Evolutionary conservation across 352 stramenopile species (phyloP), one percentile per base, ranked within the genome.

Genomic region (Globisporangium camurandrum): DNA sequence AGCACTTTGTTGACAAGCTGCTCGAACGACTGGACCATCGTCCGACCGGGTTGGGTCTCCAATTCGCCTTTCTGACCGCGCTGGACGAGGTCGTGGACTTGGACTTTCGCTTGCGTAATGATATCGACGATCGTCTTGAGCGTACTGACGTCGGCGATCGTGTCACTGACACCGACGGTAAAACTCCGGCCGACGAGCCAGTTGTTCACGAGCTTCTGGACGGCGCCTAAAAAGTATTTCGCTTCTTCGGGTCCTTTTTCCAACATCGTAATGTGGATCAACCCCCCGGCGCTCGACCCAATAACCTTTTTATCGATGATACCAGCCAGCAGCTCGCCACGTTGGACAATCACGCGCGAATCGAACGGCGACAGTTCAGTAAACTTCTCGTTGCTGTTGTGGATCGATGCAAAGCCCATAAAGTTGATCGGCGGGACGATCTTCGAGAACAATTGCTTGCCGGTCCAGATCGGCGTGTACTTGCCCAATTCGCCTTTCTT

Each of bases 231-330:
- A 54, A 97, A 94, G 26, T 78, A 75, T 37, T 88, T 83, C 0
- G 88, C 86, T 56, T 94, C 84, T 56, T 97, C 86, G 28, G 80
- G 77, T n/a, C 88, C 88, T 59, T 94, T 91, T 40, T 96, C 84
- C 16, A 96, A 67, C 94, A 97, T 98, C 23, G 86, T 95, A 22
- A 96, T 97, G 69, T 99, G 97, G 46, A 99, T 96, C 22, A 99
- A 74, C 62, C 95, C 95, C 56, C 96, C 96, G 33, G 78, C 96
- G 46, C 92, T 96, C 14, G 93, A 97, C 62, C 97, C 97, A 64
- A 99, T 97, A 19, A 90, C 97, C 62, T 98, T 99, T 75, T 99
- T 99, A 67, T 99, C 96, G 67, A 99, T 97, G 31, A 97, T 98
- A 59, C 97, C 97, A 61, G 93, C 89, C 14, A 99, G 61, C 2